A percentile compares a stretch with the other conserved stretches of the same genome.
These are phyloP conservation scores for Curvularia eragrostidis DNA, from an alignment of 2,329 filamentous ascomycete species.

Conservation along the genomic window DNA sequence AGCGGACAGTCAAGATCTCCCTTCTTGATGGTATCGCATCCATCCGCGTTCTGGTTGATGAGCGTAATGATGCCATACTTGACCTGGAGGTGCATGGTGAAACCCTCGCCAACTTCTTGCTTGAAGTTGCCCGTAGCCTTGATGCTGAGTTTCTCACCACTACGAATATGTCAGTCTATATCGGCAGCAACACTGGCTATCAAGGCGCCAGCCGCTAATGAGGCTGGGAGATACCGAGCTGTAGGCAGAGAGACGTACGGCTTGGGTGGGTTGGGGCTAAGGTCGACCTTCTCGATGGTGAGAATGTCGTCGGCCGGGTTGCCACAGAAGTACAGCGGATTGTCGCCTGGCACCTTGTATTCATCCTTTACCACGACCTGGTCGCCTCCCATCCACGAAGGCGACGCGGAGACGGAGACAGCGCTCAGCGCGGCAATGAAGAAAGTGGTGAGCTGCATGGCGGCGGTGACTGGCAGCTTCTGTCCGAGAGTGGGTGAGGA, in stretches of 20 bases:
- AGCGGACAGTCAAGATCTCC: slow-evolving; percentile 91
- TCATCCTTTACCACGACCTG: slow-evolving; percentile 60
- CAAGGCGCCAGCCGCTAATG: not conserved
- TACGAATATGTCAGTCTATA: slow-evolving; percentile 49
- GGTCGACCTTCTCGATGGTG: slow-evolving; percentile 77
- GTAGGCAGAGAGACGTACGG: slow-evolving; percentile 69
- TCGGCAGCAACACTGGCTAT: not conserved
- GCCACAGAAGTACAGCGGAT: slow-evolving; percentile 80
- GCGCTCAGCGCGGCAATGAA: slow-evolving; percentile 55
- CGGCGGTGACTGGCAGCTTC: slow-evolving; percentile 11
- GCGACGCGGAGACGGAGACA: slow-evolving; percentile 50
- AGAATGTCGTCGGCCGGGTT: slow-evolving; percentile 75
- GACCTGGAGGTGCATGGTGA: slow-evolving; percentile 82
- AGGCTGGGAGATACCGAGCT: not conserved
- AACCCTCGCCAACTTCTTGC: slow-evolving; percentile 75
- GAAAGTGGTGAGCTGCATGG: slow-evolving; percentile 46
- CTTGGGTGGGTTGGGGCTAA: slow-evolving; percentile 83
- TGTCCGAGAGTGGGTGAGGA: not conserved
- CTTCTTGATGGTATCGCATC: slow-evolving; percentile 88
- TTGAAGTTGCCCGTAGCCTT: slow-evolving; percentile 77
- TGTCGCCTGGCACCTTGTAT: slow-evolving; percentile 79
- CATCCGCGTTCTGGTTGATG: slow-evolving; percentile 78
- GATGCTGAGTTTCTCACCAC: slow-evolving; percentile 79
- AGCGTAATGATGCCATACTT: slow-evolving; percentile 95
- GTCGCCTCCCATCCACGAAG: slow-evolving; percentile 51